Base-by-base conservation (phyloP, 257 asterid genomes). In the Przewalskia tangutica region DNA sequence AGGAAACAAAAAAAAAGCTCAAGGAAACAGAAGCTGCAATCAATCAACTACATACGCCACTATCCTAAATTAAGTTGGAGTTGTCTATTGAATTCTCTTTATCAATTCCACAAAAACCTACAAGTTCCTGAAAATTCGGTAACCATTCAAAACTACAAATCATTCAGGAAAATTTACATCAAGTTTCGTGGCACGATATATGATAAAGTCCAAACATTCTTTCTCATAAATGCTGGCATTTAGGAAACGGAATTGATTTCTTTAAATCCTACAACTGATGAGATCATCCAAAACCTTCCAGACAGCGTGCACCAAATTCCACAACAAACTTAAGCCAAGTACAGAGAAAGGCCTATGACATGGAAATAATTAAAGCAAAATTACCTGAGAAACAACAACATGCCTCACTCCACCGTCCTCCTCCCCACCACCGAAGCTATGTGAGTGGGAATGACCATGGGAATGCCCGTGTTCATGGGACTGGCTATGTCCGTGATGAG, bases 381-480 rank as follows among this genome's bases (percentile, higher is more conserved):
- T 81, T 84, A 88, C 99, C 97, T 96, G 99, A 8, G 98, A 96
- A 85, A 96, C 98, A 58, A 94, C 94, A 7, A 91, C 85, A 82
- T 93, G 98, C 82, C 98, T 89, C 81, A 85, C 88, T 10, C 93
- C 86, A 42, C 82, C 78, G 82, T 90, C 97, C 50, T 93, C 99
- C 7, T 93, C 93, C 77, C 85, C 91, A 62, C 76, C 48, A 10
- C 71, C 89, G 77, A 88, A 44, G 66, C 85, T 86, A 65, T 88
- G 91, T 6, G 91, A 86, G 77, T 93, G 94, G 0, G 93, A 88
- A 85, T 92, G 97, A 48, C 90, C 88, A 10, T 89, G 91, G 1
- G 85, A 81, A 82, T 92, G 91, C 83, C 88, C 98, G 7, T 85
- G 86, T 73, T 87, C 98, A 77, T 90, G 95, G 0, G 93, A 63